phyloP scores from a whole-genome alignment of 2,329 filamentous ascomycete genomes.

The Emericellopsis cladophorae region DNA sequence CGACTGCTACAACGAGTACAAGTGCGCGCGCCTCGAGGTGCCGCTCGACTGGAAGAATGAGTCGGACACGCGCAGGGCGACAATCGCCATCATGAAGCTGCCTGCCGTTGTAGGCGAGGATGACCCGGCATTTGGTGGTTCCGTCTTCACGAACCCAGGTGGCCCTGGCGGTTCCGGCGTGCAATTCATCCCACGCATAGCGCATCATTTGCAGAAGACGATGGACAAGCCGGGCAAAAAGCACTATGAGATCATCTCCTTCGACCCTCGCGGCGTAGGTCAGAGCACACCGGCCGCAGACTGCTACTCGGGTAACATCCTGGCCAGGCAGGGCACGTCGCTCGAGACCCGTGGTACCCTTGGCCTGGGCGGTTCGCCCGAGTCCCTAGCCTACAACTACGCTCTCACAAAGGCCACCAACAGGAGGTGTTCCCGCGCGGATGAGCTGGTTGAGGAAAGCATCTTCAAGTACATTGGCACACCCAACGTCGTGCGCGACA shows the following conservation, averaged over 20 bases:
- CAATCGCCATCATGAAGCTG: conserved; percentile 26
- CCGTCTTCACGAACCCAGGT: conserved; percentile 30
- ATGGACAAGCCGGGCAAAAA: conserved; percentile 12
- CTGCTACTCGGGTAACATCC: conserved; percentile 19
- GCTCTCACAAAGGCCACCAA: not conserved
- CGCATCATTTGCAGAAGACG: conserved; percentile 14
- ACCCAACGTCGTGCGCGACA: conserved; percentile 25
- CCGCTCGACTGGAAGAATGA: conserved; percentile 28
- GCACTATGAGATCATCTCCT: conserved; percentile 28
- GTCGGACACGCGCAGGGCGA: conserved; percentile 14
- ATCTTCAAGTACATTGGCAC: conserved; percentile 18
- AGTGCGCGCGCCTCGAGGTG: conserved; percentile 28
- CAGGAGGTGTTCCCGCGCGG: conserved; percentile 3
- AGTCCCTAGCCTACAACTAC: not conserved
- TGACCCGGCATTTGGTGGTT: conserved; percentile 26
- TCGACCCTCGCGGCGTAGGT: conserved; percentile 29
- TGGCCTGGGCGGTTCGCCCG: not conserved
- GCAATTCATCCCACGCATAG: conserved; percentile 10
- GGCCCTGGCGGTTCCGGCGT: conserved; percentile 30
- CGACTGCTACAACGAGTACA: conserved; percentile 22
- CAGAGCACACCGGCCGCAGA: conserved; percentile 21
- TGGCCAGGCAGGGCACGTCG: not conserved
- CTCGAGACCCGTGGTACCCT: not conserved
- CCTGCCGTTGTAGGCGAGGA: conserved; percentile 22
- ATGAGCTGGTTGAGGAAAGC: not conserved